Evolutionary conservation across 176 grass and related monocot species (phyloP), one percentile per base, ranked within the genome.

Genomic region (Oryza australiensis): DNA sequence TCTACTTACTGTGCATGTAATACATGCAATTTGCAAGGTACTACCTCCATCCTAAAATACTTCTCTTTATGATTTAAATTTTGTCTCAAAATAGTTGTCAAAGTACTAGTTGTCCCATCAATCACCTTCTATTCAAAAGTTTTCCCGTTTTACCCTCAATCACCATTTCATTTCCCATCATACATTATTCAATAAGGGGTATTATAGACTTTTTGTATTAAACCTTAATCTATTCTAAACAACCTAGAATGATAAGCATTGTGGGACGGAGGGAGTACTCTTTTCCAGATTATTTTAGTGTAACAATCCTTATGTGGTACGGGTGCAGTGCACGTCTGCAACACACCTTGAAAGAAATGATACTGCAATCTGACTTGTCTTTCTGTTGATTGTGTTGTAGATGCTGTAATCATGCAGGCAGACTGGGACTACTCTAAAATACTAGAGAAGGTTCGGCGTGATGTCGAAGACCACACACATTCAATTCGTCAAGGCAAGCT

Each of bases 401-500:
- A 97, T 75, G 77, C 82, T 83, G 59, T 87, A 46, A 80, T 97
- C 51, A 83, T 92, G 75, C 88, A 92, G 42, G 88, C 88, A 0
- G 72, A 92, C 43, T 97, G 95, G 95, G 92, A 92, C 77, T 88
- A 82, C 76, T 89, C 80, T 64, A 97, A 85, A 92, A 82, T 91
- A 30, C 77, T 85, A 72, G 90, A 94, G 43, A 97, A 97, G 80
- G 88, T 97, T 70, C 63, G 76, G 9, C 86, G 81, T 18, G 92
- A 97, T 73, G 92, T 97, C 72, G 90, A 97, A 82, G 85, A 89
- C 3, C 81, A 97, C 85, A 90, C 81, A 72, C 42, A 51, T 85
- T 92, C 90, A 80, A 38, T 91, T 81, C 74, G 90, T 79, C 77
- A 80, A 81, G 72, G 51, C 26, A 90, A 88, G 81, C 74, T 94